Percentiles rank a stretch among this genome's conserved stretches.
These are phyloP conservation scores for Pseudocercospora fuligena DNA, from an alignment of 2,329 filamentous ascomycete species.

Conservation along the genomic window DNA sequence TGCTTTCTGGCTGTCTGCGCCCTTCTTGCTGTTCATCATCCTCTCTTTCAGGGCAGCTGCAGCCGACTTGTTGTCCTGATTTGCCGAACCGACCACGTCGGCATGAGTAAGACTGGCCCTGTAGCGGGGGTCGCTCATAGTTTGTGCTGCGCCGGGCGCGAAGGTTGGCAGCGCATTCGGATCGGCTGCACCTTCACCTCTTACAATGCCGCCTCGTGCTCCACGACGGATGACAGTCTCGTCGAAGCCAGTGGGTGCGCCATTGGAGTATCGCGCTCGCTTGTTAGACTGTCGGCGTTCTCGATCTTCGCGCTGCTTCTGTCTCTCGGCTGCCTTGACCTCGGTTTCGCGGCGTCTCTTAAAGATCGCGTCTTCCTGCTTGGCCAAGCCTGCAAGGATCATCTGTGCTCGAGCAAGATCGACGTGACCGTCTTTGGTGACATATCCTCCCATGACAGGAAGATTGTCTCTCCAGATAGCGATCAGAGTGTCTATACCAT, in stretches of 20 bases:
- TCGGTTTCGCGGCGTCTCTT: constrained; percentile 83
- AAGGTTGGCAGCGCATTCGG: constrained; percentile 60
- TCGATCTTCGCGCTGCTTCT: constrained; percentile 77
- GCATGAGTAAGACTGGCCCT: constrained; percentile 57
- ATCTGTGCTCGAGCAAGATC: constrained; percentile 84
- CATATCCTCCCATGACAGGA: constrained; percentile 88
- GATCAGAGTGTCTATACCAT: constrained; percentile 93
- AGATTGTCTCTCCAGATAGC: constrained; percentile 97
- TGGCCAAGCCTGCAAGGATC: constrained; percentile 85
- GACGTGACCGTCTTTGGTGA: constrained; percentile 93
- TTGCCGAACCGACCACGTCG: constrained; percentile 72
- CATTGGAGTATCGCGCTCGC: constrained; percentile 38
- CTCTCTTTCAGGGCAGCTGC: constrained; percentile 85
- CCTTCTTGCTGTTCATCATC: constrained; percentile 60
- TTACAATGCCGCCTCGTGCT: constrained; percentile 39
- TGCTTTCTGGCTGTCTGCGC: constrained; percentile 37
- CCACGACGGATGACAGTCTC: constrained; percentile 41
- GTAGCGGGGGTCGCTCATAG: constrained; percentile 59
- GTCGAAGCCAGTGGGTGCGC: constrained; percentile 37
- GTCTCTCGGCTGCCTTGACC: constrained; percentile 78
- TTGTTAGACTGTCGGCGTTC: constrained; percentile 55
- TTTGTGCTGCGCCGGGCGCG: constrained; percentile 57
- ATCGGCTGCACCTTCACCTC: constrained; percentile 41
- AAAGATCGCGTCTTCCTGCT: constrained; percentile 94
- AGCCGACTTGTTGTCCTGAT: constrained; percentile 89